A percentile compares a stretch with the other conserved stretches of the same genome.
Evolutionary conservation across 331 rosid genomes (phyloP).

Genomic region (Phaseolus coccineus): DNA sequence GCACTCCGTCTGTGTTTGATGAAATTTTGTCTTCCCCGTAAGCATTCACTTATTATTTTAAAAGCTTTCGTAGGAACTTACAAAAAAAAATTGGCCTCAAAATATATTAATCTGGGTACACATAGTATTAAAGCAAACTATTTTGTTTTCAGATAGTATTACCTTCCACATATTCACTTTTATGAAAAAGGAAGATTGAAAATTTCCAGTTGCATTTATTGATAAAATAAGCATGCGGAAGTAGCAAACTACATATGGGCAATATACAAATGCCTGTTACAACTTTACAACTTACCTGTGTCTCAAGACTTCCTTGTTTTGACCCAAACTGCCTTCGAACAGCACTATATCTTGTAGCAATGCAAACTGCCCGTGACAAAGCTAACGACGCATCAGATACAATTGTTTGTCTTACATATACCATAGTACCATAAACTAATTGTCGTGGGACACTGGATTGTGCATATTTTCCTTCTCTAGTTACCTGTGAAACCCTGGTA

Average conservation of each 20-base stretch:
- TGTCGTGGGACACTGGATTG: constrained; percentile 94
- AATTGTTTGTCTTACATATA: constrained; percentile 86
- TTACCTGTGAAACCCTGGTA: constrained; percentile 89
- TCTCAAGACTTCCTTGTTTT: constrained; percentile 69
- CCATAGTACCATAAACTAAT: constrained; percentile 97
- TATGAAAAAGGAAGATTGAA: neutral
- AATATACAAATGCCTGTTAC: constrained; percentile 27
- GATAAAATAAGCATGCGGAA: constrained; percentile 36
- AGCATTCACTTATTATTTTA: neutral
- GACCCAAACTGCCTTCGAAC: constrained; percentile 96
- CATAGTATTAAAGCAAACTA: constrained; percentile 7
- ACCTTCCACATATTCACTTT: constrained; percentile 24
- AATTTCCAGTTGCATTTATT: neutral
- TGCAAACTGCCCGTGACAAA: constrained; percentile 92
- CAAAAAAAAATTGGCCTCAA: neutral
- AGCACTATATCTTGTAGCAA: constrained; percentile 97
- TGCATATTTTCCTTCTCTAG: constrained; percentile 89
- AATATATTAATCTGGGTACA: constrained; percentile 24
- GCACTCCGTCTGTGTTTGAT: constrained; percentile 25
- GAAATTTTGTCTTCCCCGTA: neutral
- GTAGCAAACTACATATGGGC: neutral
- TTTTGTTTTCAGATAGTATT: constrained; percentile 8
- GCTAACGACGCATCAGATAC: constrained; percentile 93
- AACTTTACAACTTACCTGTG: constrained; percentile 68
- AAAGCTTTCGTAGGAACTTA: neutral